A percentile compares a stretch with the other conserved stretches of the same genome.
phyloP scores from a whole-genome alignment of 345 rosid genomes.

The rapeseed (Brassica napus) region DNA sequence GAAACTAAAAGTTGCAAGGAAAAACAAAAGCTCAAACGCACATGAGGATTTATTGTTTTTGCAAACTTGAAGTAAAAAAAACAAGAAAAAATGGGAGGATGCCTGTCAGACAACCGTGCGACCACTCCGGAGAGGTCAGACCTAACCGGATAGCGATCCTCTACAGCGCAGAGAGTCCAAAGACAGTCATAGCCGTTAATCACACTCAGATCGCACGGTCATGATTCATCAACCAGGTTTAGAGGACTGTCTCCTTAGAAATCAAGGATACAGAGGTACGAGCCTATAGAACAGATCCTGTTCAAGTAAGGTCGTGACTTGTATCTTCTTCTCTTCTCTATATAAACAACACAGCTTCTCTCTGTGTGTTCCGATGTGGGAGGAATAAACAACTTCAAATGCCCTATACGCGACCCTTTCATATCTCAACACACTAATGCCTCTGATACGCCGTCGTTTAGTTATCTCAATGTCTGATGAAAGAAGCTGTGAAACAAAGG shows the following conservation, averaged over 20 bases:
- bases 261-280: conserved; percentile 22
- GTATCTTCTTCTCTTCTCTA: accelerated
- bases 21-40: too few species aligned
- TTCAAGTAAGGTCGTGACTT: conserved; percentile 20
- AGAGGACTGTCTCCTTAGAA: conserved; percentile 16
- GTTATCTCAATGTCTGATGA: background rate
- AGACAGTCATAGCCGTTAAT: background rate
- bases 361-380: background rate
- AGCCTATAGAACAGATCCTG: conserved; percentile 23
- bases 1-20: too few species aligned
- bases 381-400: background rate
- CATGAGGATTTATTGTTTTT: too few species aligned
- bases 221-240: conserved; percentile 7
- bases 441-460: background rate
- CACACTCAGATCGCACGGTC: conserved; percentile 20
- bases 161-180: background rate
- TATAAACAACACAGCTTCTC: background rate
- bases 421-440: background rate
- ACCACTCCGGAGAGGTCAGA: background rate
- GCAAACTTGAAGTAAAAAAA: too few species aligned
- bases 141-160: conserved; percentile 11
- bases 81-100: background rate
- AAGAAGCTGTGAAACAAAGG: conserved; percentile 6
- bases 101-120: conserved; percentile 31
- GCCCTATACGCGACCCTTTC: background rate